These are phyloP conservation scores for Desmodesmus armatus DNA, from an alignment of 139 green algal genomes.

Conservation along the genomic window DNA sequence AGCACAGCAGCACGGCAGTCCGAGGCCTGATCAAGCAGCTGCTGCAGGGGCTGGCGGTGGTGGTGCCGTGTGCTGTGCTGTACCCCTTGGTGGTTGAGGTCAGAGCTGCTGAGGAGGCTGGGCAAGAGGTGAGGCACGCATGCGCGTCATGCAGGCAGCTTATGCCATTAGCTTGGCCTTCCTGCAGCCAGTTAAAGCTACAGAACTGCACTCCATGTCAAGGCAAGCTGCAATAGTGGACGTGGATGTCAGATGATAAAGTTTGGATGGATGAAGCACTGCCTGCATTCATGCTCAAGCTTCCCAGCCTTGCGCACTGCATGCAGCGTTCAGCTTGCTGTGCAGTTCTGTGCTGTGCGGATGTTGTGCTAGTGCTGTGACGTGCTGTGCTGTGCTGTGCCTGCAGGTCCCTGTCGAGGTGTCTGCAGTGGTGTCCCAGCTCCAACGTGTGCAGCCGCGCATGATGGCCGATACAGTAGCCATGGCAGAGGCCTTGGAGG, in stretches of 20 bases:
- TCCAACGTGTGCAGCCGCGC: constrained; percentile 45
- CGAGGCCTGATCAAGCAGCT: constrained; percentile 46
- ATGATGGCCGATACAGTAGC: constrained; percentile 50
- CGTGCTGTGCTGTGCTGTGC: not conserved
- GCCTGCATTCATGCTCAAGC: not conserved
- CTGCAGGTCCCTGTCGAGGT: constrained; percentile 41
- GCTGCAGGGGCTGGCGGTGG: constrained; percentile 49
- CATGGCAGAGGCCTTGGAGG: constrained; percentile 51
- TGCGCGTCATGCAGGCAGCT: too few species aligned
- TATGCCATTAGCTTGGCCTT: too few species aligned
- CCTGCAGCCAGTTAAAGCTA: not conserved
- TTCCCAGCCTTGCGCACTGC: too few species aligned
- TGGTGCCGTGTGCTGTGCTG: constrained; percentile 67
- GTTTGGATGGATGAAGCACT: too few species aligned
- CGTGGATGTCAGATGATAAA: not conserved
- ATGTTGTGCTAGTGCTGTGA: too few species aligned
- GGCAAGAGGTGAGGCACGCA: constrained; percentile 27
- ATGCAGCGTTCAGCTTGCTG: too few species aligned
- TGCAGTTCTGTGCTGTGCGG: too few species aligned
- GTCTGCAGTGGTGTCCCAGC: constrained; percentile 46
- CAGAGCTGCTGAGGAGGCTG: constrained; percentile 30
- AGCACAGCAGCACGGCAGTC: constrained; percentile 27
- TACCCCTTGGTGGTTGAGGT: constrained; percentile 60
- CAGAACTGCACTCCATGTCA: not conserved
- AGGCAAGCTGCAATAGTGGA: not conserved